These are phyloP conservation scores for Leccinellum albellum DNA, from an alignment of 768 basidiomycete species.

Conservation along the genomic window DNA sequence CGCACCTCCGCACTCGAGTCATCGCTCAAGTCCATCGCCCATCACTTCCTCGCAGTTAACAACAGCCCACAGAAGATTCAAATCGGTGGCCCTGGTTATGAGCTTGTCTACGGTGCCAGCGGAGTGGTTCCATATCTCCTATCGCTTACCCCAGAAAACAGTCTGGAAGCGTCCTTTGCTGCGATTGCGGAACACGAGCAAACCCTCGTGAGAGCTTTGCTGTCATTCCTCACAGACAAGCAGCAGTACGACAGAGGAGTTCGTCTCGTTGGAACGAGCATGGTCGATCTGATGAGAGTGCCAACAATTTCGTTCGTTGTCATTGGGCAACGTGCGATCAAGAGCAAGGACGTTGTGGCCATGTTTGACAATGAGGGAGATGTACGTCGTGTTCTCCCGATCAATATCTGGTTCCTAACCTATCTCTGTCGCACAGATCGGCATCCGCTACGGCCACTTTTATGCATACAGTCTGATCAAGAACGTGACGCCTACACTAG, in stretches of 20 bases:
- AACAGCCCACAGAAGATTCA: conserved; percentile 58
- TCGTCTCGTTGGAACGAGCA: conserved; percentile 61
- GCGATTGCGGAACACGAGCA: conserved; percentile 64
- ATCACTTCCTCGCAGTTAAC: conserved; percentile 62
- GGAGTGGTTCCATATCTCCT: conserved; percentile 61
- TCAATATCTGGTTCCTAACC: background rate
- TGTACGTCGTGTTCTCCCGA: conserved; percentile 39
- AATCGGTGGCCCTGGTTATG: conserved; percentile 73
- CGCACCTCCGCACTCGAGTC: conserved; percentile 44
- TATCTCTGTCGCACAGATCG: conserved; percentile 44
- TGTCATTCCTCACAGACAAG: conserved; percentile 51
- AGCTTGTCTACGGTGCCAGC: conserved; percentile 58
- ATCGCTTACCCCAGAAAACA: conserved; percentile 48
- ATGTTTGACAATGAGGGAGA: conserved; percentile 60
- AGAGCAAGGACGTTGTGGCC: conserved; percentile 60
- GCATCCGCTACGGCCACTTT: conserved; percentile 76
- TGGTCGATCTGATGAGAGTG: conserved; percentile 40
- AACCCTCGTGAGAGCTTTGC: conserved; percentile 47
- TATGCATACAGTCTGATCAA: conserved; percentile 67
- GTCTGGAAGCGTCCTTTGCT: conserved; percentile 49
- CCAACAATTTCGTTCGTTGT: conserved; percentile 76
- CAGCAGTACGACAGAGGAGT: conserved; percentile 56
- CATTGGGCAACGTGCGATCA: conserved; percentile 49
- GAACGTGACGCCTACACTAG: conserved; percentile 50
- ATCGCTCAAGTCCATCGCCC: conserved; percentile 57